These are phyloP conservation scores for Arthonia radiata DNA, from an alignment of 495 filamentous ascomycete species.

Conservation along the genomic window DNA sequence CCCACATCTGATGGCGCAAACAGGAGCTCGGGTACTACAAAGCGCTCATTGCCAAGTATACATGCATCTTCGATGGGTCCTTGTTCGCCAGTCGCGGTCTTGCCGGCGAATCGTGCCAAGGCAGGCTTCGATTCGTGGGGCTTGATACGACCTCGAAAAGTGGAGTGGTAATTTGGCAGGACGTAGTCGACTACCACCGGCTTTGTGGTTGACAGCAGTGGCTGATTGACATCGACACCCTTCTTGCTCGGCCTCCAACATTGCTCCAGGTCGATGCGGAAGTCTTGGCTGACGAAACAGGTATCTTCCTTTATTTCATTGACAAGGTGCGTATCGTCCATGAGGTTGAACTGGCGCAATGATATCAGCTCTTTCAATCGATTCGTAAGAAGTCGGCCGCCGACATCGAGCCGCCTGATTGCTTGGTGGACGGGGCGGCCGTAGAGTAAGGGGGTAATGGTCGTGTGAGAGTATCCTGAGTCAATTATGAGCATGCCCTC, in stretches of 20 bases:
- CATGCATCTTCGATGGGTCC: constrained; percentile 52
- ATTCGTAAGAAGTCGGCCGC: constrained; percentile 88
- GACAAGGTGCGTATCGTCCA: constrained; percentile 75
- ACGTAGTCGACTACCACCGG: constrained; percentile 70
- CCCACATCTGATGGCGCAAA: constrained; percentile 76
- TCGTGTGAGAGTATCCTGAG: constrained; percentile 81
- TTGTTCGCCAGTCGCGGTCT: constrained; percentile 26
- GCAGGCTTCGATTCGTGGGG: constrained; percentile 40
- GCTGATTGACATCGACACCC: constrained; percentile 12
- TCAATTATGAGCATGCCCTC: constrained; percentile 78
- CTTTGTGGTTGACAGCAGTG: constrained; percentile 18
- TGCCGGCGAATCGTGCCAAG: constrained; percentile 30
- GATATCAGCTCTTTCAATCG: constrained; percentile 77
- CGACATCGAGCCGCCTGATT: constrained; percentile 69
- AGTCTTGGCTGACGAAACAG: constrained; percentile 59
- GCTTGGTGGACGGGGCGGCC: constrained; percentile 58
- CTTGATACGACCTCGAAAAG: constrained; percentile 44
- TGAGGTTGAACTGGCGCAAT: constrained; percentile 77
- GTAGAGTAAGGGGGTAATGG: constrained; percentile 62
- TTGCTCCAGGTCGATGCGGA: constrained; percentile 52
- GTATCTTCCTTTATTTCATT: constrained; percentile 86
- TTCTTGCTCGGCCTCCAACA: constrained; percentile 14
- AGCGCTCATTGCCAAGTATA: constrained; percentile 76
- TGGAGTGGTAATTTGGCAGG: constrained; percentile 66
- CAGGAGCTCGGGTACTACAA: constrained; percentile 70